Percentiles rank a stretch among this genome's conserved stretches.
Evolutionary conservation across 441 rosid genomes (phyloP).

Genomic region (Corymbia calophylla): DNA sequence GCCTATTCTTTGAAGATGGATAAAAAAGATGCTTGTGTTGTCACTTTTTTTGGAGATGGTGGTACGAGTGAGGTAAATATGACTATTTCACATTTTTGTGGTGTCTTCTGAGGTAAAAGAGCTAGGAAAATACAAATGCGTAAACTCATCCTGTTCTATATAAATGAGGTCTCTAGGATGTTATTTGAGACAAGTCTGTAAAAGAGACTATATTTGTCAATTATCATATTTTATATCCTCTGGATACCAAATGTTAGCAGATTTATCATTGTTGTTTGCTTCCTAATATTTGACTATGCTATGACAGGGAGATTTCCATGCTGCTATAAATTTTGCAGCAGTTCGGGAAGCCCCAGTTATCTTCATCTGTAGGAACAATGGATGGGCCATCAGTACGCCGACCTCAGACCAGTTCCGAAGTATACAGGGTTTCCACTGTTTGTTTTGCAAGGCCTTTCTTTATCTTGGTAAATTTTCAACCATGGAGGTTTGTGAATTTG

Average conservation of each 20-base stretch:
- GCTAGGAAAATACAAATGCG: neutral
- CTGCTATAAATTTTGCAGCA: slow-evolving; percentile 16
- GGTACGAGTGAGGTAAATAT: slow-evolving; percentile 61
- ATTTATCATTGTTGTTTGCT: neutral
- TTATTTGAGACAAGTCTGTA: neutral
- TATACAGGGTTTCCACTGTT: neutral
- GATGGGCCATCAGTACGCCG: slow-evolving; percentile 18
- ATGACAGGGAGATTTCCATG: slow-evolving; percentile 14
- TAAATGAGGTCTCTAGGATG: neutral
- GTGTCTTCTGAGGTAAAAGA: neutral
- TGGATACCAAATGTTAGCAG: neutral
- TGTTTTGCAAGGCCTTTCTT: neutral
- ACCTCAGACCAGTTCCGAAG: slow-evolving; percentile 17
- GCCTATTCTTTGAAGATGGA: slow-evolving; percentile 77
- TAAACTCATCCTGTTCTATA: neutral
- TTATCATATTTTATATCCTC: neutral
- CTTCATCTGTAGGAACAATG: slow-evolving; percentile 16
- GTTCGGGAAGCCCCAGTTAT: slow-evolving; percentile 15
- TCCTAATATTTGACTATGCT: neutral
- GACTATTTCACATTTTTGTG: neutral
- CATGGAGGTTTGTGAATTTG: neutral
- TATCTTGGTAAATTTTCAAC: neutral
- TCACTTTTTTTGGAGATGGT: slow-evolving; percentile 66
- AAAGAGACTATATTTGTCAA: neutral
- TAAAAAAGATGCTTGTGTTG: slow-evolving; percentile 53